These are phyloP conservation scores for Colletotrichum kahawae DNA, from an alignment of 2,329 filamentous ascomycete genomes.

Conservation along the genomic window DNA sequence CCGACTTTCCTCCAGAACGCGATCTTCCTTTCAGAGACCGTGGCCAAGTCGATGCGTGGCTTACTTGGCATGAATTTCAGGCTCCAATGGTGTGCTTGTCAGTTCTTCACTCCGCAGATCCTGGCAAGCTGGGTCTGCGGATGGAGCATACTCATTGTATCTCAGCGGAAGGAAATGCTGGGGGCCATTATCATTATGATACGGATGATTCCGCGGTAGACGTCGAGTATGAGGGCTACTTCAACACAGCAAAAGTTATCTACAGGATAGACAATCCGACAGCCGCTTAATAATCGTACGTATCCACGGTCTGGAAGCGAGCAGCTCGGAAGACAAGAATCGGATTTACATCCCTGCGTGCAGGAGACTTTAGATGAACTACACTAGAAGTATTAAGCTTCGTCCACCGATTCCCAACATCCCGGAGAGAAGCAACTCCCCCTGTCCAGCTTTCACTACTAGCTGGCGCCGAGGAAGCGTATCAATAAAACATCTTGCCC, in stretches of 20 bases:
- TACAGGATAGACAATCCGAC: conserved; percentile 41
- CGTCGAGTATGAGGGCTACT: conserved; percentile 51
- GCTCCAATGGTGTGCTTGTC: conserved; percentile 43
- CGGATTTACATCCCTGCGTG: background rate
- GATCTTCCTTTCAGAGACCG: conserved; percentile 31
- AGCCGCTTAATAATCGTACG: background rate
- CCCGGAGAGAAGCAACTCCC: background rate
- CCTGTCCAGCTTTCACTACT: background rate
- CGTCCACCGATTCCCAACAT: background rate
- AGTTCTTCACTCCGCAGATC: conserved; percentile 47
- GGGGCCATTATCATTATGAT: conserved; percentile 52
- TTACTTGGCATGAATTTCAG: conserved; percentile 41
- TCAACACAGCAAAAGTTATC: conserved; percentile 44
- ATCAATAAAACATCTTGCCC: background rate
- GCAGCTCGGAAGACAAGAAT: background rate
- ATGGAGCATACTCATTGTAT: conserved; percentile 56
- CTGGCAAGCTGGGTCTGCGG: conserved; percentile 39
- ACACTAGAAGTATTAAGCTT: background rate
- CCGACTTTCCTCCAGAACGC: conserved; percentile 40
- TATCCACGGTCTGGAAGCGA: background rate
- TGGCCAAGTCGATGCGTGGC: conserved; percentile 38
- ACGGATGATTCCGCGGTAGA: conserved; percentile 32
- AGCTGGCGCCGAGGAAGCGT: background rate
- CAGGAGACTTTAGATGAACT: background rate
- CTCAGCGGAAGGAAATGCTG: conserved; percentile 33